Evolutionary conservation across 1,284 basidiomycete genomes (phyloP).

Genomic region (Hypsizygus ulmarius): DNA sequence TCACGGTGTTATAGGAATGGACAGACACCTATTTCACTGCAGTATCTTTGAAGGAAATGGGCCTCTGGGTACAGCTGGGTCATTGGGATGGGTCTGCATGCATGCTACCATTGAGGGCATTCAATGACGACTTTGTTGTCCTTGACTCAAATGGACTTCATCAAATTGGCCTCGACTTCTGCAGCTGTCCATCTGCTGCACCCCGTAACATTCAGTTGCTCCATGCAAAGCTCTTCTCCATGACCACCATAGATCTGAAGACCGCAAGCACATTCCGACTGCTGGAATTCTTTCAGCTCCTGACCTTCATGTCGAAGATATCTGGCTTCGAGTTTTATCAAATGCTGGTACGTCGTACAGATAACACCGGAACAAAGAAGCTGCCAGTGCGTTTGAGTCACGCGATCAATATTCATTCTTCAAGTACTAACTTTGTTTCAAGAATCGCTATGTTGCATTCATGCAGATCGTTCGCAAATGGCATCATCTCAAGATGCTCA

Average conservation of each 20-base stretch:
- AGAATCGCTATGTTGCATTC: background rate
- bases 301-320: slow-evolving; percentile 14
- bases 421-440: no score
- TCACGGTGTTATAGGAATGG: no score
- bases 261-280: slow-evolving; percentile 20
- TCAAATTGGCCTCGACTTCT: slow-evolving; percentile 26
- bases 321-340: slow-evolving; percentile 20
- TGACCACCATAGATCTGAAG: slow-evolving; percentile 18
- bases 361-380: slow-evolving; percentile 15
- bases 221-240: slow-evolving; percentile 20
- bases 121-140: slow-evolving; percentile 20
- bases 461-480: slow-evolving; percentile 1
- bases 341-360: slow-evolving; percentile 14
- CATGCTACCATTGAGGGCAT: slow-evolving; percentile 2
- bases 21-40: slow-evolving; percentile 17
- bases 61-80: slow-evolving; percentile 21
- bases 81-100: slow-evolving; percentile 19
- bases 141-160: slow-evolving; percentile 24
- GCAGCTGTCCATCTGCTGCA: slow-evolving; percentile 20
- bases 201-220: slow-evolving; percentile 22
- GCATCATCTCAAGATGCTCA: slow-evolving; percentile 2
- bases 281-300: slow-evolving; percentile 19
- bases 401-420: no score
- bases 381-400: slow-evolving; percentile 1
- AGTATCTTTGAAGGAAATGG: slow-evolving; percentile 16